These are phyloP conservation scores for Paratinospora sagittata DNA, from an alignment of 164 flowering plant genomes.

Conservation along the genomic window DNA sequence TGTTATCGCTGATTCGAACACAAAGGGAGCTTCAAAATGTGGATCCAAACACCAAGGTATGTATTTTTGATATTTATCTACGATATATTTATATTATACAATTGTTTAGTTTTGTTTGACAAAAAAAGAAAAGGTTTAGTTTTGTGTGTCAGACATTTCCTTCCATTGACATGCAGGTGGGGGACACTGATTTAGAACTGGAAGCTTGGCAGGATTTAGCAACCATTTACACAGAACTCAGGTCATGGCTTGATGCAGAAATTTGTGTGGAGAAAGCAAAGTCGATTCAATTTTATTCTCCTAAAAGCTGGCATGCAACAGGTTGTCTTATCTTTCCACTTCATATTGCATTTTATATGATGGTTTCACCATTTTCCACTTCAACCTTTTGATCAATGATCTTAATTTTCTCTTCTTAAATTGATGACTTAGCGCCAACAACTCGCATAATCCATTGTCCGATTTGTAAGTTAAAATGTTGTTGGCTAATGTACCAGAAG, in stretches of 20 bases:
- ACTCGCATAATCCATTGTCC: background rate
- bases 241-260: constrained; percentile 60
- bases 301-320: constrained; percentile 70
- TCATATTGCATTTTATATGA: too few relatives aligned
- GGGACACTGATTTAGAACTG: constrained; percentile 43
- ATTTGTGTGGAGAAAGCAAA: constrained; percentile 67
- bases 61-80: background rate
- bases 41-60: constrained; percentile 43
- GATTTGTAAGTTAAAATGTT: background rate
- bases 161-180: background rate
- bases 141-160: background rate
- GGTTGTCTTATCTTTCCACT: too few relatives aligned
- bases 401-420: background rate
- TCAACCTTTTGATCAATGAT: background rate
- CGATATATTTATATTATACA: background rate
- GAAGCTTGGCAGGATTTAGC: constrained; percentile 88
- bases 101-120: too few relatives aligned
- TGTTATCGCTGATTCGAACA: constrained; percentile 67
- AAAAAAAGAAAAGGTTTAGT: too few relatives aligned
- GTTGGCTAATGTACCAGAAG: too few relatives aligned
- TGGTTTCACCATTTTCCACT: background rate
- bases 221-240: constrained; percentile 47
- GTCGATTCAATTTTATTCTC: constrained; percentile 44
- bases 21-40: constrained; percentile 33
- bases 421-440: too few relatives aligned